Evolutionary conservation across 2,329 filamentous ascomycete genomes (phyloP).

Genomic region (Setomelanomma holmii): DNA sequence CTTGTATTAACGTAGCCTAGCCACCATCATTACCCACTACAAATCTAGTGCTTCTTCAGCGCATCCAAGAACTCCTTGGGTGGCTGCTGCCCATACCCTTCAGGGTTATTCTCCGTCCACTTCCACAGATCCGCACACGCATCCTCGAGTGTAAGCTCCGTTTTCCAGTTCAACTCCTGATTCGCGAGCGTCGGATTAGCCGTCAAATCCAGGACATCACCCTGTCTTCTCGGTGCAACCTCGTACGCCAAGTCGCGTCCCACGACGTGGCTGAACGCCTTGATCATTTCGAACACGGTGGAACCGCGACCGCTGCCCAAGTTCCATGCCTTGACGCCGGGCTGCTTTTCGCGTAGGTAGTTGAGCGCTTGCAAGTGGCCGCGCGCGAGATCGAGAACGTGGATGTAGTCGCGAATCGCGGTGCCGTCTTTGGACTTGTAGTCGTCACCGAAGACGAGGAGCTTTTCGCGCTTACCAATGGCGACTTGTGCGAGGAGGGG

Average conservation of each 20-base stretch:
- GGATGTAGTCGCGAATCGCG: conserved; percentile 97
- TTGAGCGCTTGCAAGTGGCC: conserved; percentile 90
- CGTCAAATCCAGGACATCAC: conserved; percentile 93
- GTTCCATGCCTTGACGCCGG: conserved; percentile 96
- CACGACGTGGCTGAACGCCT: conserved; percentile 87
- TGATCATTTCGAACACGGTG: conserved; percentile 97
- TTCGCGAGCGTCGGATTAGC: conserved; percentile 89
- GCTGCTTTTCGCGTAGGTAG: conserved; percentile 82
- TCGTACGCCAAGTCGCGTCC: conserved; percentile 87
- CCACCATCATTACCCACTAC: neutral
- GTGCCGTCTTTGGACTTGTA: conserved; percentile 91
- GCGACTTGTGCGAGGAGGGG: conserved; percentile 95
- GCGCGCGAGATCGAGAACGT: conserved; percentile 86
- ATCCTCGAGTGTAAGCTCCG: conserved; percentile 86
- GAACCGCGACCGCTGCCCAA: conserved; percentile 91
- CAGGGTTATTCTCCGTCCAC: conserved; percentile 96
- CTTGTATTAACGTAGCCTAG: neutral
- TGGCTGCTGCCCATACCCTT: conserved; percentile 92
- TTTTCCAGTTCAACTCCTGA: conserved; percentile 90
- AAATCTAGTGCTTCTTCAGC: conserved; percentile 39
- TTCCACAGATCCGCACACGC: conserved; percentile 94
- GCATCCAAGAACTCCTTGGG: conserved; percentile 78
- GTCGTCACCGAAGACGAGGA: conserved; percentile 94
- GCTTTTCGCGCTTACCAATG: conserved; percentile 91
- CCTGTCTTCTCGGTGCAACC: conserved; percentile 79